phyloP scores from a whole-genome alignment of 768 basidiomycete species.

The Exidia glandulosa region DNA sequence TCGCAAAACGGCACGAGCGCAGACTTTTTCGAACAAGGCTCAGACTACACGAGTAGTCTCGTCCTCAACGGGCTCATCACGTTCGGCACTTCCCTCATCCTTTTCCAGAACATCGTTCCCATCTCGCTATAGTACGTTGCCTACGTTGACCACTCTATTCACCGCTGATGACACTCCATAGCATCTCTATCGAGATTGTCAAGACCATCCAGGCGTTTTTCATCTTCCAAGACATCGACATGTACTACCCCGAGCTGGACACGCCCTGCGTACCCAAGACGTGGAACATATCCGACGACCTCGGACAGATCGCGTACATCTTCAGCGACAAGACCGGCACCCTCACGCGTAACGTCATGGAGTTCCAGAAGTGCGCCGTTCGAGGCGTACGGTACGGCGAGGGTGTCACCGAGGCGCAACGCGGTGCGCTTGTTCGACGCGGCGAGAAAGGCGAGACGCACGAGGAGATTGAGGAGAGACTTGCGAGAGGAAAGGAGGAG shows the following conservation, averaged over 20 bases:
- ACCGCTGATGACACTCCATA: background rate
- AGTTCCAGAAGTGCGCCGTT: conserved; percentile 93
- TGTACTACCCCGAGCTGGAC: conserved; percentile 86
- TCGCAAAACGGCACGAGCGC: conserved; percentile 50
- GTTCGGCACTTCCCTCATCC: conserved; percentile 86
- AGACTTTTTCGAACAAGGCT: conserved; percentile 56
- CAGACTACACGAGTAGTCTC: conserved; percentile 47
- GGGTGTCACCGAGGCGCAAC: conserved; percentile 89
- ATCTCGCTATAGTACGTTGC: conserved; percentile 59
- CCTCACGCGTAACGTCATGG: conserved; percentile 97
- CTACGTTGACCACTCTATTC: too few relatives aligned
- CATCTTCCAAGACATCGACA: conserved; percentile 91
- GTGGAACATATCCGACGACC: conserved; percentile 97
- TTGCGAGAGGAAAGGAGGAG: conserved; percentile 52
- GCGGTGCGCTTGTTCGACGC: conserved; percentile 78
- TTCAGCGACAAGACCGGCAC: conserved; percentile 95
- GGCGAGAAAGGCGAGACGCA: conserved; percentile 52
- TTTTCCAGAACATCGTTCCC: conserved; percentile 96
- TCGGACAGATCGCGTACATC: conserved; percentile 95
- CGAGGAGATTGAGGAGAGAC: conserved; percentile 55
- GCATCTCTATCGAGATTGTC: conserved; percentile 93
- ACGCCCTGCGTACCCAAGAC: conserved; percentile 90
- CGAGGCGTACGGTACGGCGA: conserved; percentile 81
- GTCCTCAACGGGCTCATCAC: conserved; percentile 76
- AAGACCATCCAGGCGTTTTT: conserved; percentile 97